Evolutionary conservation across 140 eudicot species (phyloP), one percentile per base, ranked within the genome.

Genomic region (Stevia rebaudiana): DNA sequence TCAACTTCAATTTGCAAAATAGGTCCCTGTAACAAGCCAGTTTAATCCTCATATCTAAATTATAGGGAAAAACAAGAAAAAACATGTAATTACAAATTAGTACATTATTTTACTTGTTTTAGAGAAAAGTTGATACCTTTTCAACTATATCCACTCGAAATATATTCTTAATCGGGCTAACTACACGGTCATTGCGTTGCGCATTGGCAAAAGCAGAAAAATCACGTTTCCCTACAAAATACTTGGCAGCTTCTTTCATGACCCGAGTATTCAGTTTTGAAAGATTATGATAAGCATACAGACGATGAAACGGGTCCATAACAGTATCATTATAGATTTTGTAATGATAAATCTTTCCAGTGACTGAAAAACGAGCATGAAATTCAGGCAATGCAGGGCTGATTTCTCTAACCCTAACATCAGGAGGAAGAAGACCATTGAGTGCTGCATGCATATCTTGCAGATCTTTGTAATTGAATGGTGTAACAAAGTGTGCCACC

Each of bases 311-410:
- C 11, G 95, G 98, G 76, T 90, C 98, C 98, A 87, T 82, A 61
- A 81, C 71, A 13, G 84, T 54, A 52, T 79, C 86, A 71, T 87
- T 84, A 56, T 78, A 90, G 7, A 90, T 79, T 63, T 71, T 87
- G 84, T 87, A 90, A 57, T 55, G 83, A 57, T 90, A 90, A 47
- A 77, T 87, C 83, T 90, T 87, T 80, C 91, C 78, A 7, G 61
- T 82, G 56, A 86, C 94, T 15, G 95, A 87, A 70, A 90, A 90
- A 5, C 94, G 98, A 17, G 98, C 95, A 76, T 90, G 98, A 52
- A 90, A 90, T 52, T 90, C 85, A 41, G 91, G 94, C 16, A 75
- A 17, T 51, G 89, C 97, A 6, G 97, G 66, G 67, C 91, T 78
- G 42, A 87, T 48, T 69, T 87, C 86, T 75, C 76, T 67, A 31